Conservation (phyloP, 2,329 filamentous ascomycete genomes). For the Talaromyces sp. region DNA sequence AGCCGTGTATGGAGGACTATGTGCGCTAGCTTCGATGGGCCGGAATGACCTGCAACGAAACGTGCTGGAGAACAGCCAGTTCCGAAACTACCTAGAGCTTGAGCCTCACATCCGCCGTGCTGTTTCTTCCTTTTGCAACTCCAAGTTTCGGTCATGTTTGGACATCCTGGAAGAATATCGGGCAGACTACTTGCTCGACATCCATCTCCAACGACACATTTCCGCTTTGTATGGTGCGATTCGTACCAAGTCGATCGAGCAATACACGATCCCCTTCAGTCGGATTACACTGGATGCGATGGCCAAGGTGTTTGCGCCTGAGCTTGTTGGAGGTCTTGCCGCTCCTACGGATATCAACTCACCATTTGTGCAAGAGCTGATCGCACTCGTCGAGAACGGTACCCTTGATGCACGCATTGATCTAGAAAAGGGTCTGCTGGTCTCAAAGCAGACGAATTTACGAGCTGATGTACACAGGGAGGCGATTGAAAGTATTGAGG, state of each 20-base stretch:
- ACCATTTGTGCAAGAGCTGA: slow-evolving; percentile 57
- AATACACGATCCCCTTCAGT: slow-evolving; percentile 88
- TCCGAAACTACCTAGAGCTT: slow-evolving; percentile 83
- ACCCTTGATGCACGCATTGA: slow-evolving; percentile 77
- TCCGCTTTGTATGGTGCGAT: slow-evolving; percentile 66
- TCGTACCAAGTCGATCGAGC: slow-evolving; percentile 84
- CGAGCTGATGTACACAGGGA: slow-evolving; percentile 66
- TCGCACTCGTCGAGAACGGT: slow-evolving; percentile 68
- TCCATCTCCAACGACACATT: slow-evolving; percentile 75
- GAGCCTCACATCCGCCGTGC: slow-evolving; percentile 93
- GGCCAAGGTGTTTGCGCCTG: slow-evolving; percentile 65
- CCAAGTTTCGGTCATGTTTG: slow-evolving; percentile 81
- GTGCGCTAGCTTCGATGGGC: slow-evolving; percentile 85
- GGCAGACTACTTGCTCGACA: slow-evolving; percentile 82
- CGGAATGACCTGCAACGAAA: slow-evolving; percentile 66
- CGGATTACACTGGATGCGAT: slow-evolving; percentile 77
- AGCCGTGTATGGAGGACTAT: slow-evolving; percentile 84
- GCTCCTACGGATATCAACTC: slow-evolving; percentile 56
- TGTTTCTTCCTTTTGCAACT: slow-evolving; percentile 81
- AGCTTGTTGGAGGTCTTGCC: slow-evolving; percentile 36
- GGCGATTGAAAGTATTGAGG: slow-evolving; percentile 61
- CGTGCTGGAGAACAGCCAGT: slow-evolving; percentile 74
- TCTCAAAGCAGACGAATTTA: slow-evolving; percentile 63
- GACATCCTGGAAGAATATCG: slow-evolving; percentile 75
- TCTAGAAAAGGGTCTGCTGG: slow-evolving; percentile 72